Evolutionary conservation across 2,329 filamentous ascomycete species (phyloP), one percentile per base, ranked within the genome.

Genomic region (Aspergillus thermomutatus): DNA sequence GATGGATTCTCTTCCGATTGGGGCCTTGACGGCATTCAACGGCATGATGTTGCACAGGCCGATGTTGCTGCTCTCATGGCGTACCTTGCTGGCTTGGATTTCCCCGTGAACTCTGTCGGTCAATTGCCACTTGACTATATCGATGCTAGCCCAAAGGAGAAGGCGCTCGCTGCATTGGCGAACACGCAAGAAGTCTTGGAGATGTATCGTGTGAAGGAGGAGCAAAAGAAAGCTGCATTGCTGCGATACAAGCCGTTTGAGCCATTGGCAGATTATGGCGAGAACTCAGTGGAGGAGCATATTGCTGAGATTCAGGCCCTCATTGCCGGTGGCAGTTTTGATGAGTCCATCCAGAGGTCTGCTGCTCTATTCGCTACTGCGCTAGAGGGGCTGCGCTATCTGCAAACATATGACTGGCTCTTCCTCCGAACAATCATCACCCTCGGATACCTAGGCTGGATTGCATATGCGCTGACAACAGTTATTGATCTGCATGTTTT

Each of bases 381-480:
- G 1, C 81, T 99, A 1, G 84, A 91, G 59, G 94, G 94, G 7
- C 79, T 99, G 58, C 85, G 94, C 51, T 99, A 99, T 72, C 82
- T 99, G 26, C 94, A 99, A 74, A 99, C 92, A 0, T 99, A 99
- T 68, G 94, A 99, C 77, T 99, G 94, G 94, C 81, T 99, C 2
- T 99, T 99, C 75, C 78, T 99, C 37, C 84, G 94, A 58, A 89
- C 91, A 1, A 81, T 99, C 50, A 89, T 99, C 58, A 97, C 94
- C 1, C 71, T 89, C 11, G 94, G 94, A 19, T 99, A 97, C 68
- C 77, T 97, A 7, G 94, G 94, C 21, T 99, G 93, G 93, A 95
- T 97, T 69, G 88, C 89, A 1, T 99, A 92, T 73, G 91, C 92
- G 1, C 79, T 96, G 51, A 94, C 91, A 0, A 95, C 89, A 0